A percentile compares a stretch with the other conserved stretches of the same genome.
These are phyloP conservation scores for Goffeauzyma gilvescens DNA, from an alignment of 768 basidiomycete species.

Conservation along the genomic window DNA sequence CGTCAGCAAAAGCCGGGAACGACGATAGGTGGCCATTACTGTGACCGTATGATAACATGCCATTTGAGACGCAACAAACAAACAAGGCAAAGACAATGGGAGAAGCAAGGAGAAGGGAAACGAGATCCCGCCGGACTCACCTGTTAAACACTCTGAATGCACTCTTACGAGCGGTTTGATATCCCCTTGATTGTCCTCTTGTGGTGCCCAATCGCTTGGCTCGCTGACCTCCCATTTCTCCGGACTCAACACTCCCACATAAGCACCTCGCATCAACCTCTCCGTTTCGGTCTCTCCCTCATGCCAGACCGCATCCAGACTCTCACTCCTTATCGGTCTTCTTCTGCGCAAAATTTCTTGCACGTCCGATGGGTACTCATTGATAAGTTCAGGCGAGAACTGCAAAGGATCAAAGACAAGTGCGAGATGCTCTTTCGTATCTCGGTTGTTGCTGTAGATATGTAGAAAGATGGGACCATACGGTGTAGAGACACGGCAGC, in stretches of 20 bases:
- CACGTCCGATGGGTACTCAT: too few relatives aligned
- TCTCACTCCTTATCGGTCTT: slow-evolving; percentile 56
- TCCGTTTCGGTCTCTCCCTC: slow-evolving; percentile 80
- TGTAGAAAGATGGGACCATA: slow-evolving; percentile 86
- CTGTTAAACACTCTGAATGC: slow-evolving; percentile 97
- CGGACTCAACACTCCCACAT: slow-evolving; percentile 47
- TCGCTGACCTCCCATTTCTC: slow-evolving; percentile 17
- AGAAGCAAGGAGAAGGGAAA: too few relatives aligned
- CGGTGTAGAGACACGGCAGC: slow-evolving; percentile 89
- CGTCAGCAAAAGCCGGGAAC: too few relatives aligned
- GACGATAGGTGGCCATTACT: too few relatives aligned
- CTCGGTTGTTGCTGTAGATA: slow-evolving; percentile 79
- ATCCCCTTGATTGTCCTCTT: slow-evolving; percentile 22
- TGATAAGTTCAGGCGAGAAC: slow-evolving; percentile 33
- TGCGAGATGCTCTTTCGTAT: slow-evolving; percentile 86
- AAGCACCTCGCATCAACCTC: slow-evolving; percentile 79
- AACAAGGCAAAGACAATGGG: too few relatives aligned
- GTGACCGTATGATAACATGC: too few relatives aligned
- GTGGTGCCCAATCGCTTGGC: slow-evolving; percentile 2
- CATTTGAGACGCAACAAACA: too few relatives aligned
- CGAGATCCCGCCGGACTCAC: too few relatives aligned
- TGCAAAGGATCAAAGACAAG: slow-evolving; percentile 85
- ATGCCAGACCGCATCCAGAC: slow-evolving; percentile 67
- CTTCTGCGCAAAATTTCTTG: slow-evolving; percentile 20
- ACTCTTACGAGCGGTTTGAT: slow-evolving; percentile 76